Evolutionary conservation across 2,329 filamentous ascomycete species (phyloP).

Genomic region (Scytalidium sp.): DNA sequence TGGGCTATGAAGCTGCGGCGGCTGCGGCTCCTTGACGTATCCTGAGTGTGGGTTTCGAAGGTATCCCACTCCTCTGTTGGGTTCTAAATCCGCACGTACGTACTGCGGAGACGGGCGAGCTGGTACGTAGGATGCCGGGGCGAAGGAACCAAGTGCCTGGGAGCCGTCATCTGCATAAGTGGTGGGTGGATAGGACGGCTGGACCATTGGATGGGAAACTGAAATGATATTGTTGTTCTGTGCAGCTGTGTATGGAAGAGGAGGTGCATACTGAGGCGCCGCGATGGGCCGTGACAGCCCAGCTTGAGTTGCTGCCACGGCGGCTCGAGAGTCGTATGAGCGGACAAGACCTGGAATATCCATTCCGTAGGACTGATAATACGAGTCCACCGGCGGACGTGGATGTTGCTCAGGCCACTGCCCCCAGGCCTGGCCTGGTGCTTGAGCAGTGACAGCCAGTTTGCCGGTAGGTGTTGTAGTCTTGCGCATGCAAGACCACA

Average conservation of each 20-base stretch:
- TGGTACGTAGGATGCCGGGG: constrained; percentile 25
- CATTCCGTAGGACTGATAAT: constrained; percentile 31
- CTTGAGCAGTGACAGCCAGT: constrained; percentile 48
- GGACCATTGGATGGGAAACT: neutral
- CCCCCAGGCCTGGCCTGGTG: constrained; percentile 48
- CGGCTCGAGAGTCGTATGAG: constrained; percentile 43
- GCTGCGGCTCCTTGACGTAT: constrained; percentile 16
- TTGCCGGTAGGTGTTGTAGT: constrained; percentile 26
- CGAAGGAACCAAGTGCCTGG: constrained; percentile 40
- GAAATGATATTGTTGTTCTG: constrained; percentile 37
- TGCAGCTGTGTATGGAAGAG: constrained; percentile 40
- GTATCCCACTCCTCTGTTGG: constrained; percentile 21
- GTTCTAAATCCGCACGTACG: constrained; percentile 15
- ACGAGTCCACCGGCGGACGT: constrained; percentile 18
- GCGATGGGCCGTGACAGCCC: constrained; percentile 42
- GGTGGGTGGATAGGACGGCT: neutral
- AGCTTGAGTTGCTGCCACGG: constrained; percentile 26
- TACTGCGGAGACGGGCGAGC: constrained; percentile 28
- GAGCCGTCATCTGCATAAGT: constrained; percentile 30
- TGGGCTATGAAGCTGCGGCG: constrained; percentile 30
- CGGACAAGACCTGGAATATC: constrained; percentile 43
- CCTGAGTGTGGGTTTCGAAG: constrained; percentile 30
- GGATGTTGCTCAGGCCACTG: constrained; percentile 47
- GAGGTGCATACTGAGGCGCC: constrained; percentile 45
- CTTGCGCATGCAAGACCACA: constrained; percentile 31